These are phyloP conservation scores for Chalaropsis ovoidea DNA, from an alignment of 2,329 filamentous ascomycete species.

Conservation along the genomic window DNA sequence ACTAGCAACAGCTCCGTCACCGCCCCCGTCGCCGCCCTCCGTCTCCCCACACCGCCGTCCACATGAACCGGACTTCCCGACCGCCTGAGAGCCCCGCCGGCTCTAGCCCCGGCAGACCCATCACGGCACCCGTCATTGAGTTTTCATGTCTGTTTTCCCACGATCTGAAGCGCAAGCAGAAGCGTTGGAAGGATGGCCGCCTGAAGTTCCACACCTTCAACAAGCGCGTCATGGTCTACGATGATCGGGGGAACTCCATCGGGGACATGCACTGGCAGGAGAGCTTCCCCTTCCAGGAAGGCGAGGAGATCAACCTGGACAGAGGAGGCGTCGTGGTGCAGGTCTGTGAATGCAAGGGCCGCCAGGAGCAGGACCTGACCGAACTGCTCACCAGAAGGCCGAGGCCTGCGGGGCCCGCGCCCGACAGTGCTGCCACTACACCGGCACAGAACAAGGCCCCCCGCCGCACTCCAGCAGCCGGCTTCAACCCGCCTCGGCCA, in stretches of 20 bases:
- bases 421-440: constrained; percentile 26
- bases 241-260: constrained; percentile 67
- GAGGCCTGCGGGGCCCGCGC: constrained; percentile 25
- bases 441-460: constrained; percentile 23
- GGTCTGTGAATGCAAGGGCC: constrained; percentile 64
- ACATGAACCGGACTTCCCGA: constrained; percentile 16
- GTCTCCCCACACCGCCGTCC: background rate
- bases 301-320: constrained; percentile 73
- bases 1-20: background rate
- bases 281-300: constrained; percentile 59
- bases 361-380: constrained; percentile 65
- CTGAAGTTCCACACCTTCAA: constrained; percentile 88
- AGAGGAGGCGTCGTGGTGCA: constrained; percentile 66
- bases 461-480: background rate
- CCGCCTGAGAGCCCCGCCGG: background rate
- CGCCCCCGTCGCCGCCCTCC: no score
- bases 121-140: constrained; percentile 66
- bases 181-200: constrained; percentile 86
- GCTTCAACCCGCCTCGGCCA: constrained; percentile 18
- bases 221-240: constrained; percentile 80
- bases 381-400: constrained; percentile 58
- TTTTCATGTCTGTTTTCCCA: constrained; percentile 80
- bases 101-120: constrained; percentile 34
- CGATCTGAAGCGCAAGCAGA: constrained; percentile 76
- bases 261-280: constrained; percentile 76